These are phyloP conservation scores for Cladobotryum protrusum DNA, from an alignment of 2,329 filamentous ascomycete genomes.

Conservation along the genomic window DNA sequence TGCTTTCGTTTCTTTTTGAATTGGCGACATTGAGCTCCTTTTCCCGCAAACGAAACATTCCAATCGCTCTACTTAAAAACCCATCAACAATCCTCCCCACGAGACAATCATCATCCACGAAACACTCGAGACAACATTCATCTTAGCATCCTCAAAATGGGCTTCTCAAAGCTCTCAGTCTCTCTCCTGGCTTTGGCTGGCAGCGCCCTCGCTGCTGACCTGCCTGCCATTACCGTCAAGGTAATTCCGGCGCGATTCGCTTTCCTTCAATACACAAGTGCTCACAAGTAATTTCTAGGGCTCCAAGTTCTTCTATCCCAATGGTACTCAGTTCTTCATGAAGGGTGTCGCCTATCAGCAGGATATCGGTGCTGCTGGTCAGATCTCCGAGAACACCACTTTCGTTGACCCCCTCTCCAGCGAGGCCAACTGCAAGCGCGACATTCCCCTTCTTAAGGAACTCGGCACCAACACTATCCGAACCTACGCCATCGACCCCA, in stretches of 20 bases:
- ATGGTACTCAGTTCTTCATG: slow-evolving; percentile 65
- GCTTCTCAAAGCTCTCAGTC: slow-evolving; percentile 25
- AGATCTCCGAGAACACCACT: slow-evolving; percentile 37
- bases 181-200: slow-evolving; percentile 36
- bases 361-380: slow-evolving; percentile 54
- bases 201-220: slow-evolving; percentile 35
- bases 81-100: no score
- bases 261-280: background rate
- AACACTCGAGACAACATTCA: slow-evolving; percentile 1
- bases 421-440: slow-evolving; percentile 65
- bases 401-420: slow-evolving; percentile 84
- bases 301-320: slow-evolving; percentile 84
- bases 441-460: slow-evolving; percentile 72
- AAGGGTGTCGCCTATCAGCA: slow-evolving; percentile 94
- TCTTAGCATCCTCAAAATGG: slow-evolving; percentile 24
- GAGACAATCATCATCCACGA: background rate
- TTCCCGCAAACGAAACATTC: background rate
- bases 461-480: slow-evolving; percentile 89
- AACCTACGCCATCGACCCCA: slow-evolving; percentile 87
- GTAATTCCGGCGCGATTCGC: slow-evolving; percentile 31
- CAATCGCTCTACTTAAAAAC: slow-evolving; percentile 5
- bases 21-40: background rate
- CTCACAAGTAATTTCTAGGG: slow-evolving; percentile 40
- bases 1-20: no score
- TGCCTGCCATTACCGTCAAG: slow-evolving; percentile 64